These are phyloP conservation scores for Alloteropsis semialata DNA, from an alignment of 176 grass and related monocot species.

Conservation along the genomic window DNA sequence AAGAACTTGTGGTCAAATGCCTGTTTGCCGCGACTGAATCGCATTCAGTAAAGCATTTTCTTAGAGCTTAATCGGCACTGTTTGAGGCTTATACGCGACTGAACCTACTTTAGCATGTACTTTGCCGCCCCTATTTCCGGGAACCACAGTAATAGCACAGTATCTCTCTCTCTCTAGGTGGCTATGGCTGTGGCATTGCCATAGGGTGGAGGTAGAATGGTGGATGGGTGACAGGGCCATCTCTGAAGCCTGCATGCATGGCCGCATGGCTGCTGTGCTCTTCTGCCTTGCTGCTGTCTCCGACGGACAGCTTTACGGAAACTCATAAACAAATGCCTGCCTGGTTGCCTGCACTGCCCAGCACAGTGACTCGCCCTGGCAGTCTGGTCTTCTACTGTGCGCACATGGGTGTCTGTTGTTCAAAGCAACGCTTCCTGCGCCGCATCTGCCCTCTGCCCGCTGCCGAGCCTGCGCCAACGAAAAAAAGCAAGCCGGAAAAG, in stretches of 20 bases:
- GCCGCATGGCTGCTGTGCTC: constrained; percentile 57
- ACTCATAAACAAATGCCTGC: constrained; percentile 64
- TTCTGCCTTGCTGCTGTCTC: constrained; percentile 68
- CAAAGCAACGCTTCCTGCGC: neutral
- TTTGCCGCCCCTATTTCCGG: too few relatives aligned
- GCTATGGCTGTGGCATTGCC: neutral
- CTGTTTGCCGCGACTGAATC: too few relatives aligned
- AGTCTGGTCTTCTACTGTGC: neutral
- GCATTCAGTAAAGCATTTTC: too few relatives aligned
- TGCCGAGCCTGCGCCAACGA: neutral
- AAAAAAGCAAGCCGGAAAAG: constrained; percentile 31
- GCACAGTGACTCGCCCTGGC: neutral
- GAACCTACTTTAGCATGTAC: too few relatives aligned
- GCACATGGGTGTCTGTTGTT: constrained; percentile 17
- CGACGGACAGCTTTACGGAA: constrained; percentile 68
- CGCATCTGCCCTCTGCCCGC: neutral
- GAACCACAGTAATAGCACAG: too few relatives aligned
- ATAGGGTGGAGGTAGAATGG: neutral
- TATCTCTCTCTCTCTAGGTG: constrained; percentile 16
- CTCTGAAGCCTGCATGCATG: constrained; percentile 49
- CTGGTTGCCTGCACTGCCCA: neutral
- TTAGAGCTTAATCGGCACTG: too few relatives aligned
- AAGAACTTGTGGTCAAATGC: too few relatives aligned
- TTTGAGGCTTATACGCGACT: too few relatives aligned
- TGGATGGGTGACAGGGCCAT: constrained; percentile 31